A percentile compares a stretch with the other conserved stretches of the same genome.
Evolutionary conservation across 1,284 basidiomycete species (phyloP).

Genomic region (Pseudozyma hubeiensis): DNA sequence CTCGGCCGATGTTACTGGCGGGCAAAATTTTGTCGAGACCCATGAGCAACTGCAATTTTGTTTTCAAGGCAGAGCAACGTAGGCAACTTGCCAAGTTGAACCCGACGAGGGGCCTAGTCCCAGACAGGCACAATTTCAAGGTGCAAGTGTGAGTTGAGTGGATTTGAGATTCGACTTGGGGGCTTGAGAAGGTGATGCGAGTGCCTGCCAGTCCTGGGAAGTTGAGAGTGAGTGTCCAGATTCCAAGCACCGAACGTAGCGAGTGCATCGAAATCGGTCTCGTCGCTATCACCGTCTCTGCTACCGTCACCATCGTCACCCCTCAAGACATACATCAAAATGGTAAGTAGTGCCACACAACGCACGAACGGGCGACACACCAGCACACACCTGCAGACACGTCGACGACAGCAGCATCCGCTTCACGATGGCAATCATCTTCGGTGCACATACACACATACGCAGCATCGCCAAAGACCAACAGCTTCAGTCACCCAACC

Average conservation of each 20-base stretch:
- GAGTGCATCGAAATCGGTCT: constrained; percentile 14
- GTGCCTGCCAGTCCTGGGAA: too few relatives aligned
- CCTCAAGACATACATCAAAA: constrained; percentile 54
- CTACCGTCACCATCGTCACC: constrained; percentile 44
- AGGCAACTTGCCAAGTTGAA: too few relatives aligned
- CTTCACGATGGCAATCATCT: constrained; percentile 3
- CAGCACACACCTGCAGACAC: constrained; percentile 5
- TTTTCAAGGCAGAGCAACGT: too few relatives aligned
- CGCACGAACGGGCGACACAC: constrained; percentile 12
- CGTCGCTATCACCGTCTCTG: constrained; percentile 41
- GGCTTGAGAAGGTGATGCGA: not conserved
- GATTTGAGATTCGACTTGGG: not conserved
- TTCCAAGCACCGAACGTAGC: not conserved
- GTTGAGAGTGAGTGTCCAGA: too few relatives aligned
- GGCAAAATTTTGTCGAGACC: too few relatives aligned
- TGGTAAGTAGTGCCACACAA: constrained; percentile 45
- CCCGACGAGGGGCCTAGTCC: too few relatives aligned
- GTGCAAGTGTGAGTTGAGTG: too few relatives aligned
- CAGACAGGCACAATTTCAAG: too few relatives aligned
- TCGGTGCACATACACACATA: not conserved
- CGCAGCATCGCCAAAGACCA: constrained; percentile 2
- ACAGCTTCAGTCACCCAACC: not conserved
- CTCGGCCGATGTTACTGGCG: too few relatives aligned
- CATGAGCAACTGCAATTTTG: too few relatives aligned
- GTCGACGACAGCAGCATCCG: not conserved